phyloP scores from a whole-genome alignment of 2,329 filamentous ascomycete species.

The Albifimbria verrucaria region DNA sequence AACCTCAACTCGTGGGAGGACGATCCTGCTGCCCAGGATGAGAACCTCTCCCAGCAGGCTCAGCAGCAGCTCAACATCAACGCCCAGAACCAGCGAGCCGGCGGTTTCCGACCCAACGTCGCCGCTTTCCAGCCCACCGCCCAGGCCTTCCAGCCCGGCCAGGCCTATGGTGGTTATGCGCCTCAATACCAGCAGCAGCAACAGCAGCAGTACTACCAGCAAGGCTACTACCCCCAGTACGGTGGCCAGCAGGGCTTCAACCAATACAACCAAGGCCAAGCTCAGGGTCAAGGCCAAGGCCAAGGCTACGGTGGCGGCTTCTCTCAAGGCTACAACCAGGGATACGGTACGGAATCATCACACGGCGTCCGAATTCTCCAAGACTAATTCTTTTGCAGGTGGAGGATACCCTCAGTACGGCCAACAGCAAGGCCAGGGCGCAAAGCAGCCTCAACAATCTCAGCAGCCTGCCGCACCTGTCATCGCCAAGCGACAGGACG shows the following conservation, averaged over 20 bases:
- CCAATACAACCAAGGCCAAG: slow-evolving; percentile 45
- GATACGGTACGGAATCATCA: slow-evolving; percentile 31
- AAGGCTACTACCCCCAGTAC: slow-evolving; percentile 48
- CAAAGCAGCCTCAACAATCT: slow-evolving; percentile 44
- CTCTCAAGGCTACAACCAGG: slow-evolving; percentile 46
- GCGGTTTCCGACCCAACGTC: slow-evolving; percentile 48
- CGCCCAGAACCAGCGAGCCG: slow-evolving; percentile 43
- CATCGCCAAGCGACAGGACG: slow-evolving; percentile 20
- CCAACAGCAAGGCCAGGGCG: slow-evolving; percentile 30
- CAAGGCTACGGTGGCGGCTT: slow-evolving; percentile 52
- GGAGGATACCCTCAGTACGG: slow-evolving; percentile 53
- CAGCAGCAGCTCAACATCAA: slow-evolving; percentile 75
- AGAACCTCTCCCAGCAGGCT: slow-evolving; percentile 72
- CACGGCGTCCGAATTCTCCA: neutral
- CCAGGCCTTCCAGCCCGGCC: slow-evolving; percentile 68
- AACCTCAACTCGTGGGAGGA: slow-evolving; percentile 96
- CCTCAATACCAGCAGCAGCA: slow-evolving; percentile 53
- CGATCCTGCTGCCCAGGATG: slow-evolving; percentile 73
- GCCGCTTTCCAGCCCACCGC: slow-evolving; percentile 72
- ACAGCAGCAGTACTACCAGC: slow-evolving; percentile 54
- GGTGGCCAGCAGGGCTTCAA: slow-evolving; percentile 47
- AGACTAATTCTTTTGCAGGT: slow-evolving; percentile 23
- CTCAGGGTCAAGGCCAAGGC: too few species aligned
- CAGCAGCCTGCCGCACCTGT: slow-evolving; percentile 20
- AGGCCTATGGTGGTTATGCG: slow-evolving; percentile 60